A percentile compares a stretch with the other conserved stretches of the same genome.
Evolutionary conservation across 2,329 filamentous ascomycete genomes (phyloP).

Genomic region (Exophiala dermatitidis): DNA sequence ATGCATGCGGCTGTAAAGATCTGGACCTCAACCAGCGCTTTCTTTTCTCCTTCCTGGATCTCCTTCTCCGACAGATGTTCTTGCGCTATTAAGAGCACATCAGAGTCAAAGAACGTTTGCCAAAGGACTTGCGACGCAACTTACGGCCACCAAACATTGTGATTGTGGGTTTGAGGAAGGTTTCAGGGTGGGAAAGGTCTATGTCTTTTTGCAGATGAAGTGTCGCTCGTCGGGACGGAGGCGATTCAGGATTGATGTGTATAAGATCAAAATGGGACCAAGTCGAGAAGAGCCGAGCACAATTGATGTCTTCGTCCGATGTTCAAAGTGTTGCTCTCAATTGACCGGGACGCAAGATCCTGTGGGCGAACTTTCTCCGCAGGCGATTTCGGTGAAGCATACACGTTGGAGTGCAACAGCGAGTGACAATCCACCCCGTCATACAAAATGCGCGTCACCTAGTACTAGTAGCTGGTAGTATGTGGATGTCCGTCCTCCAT

Average conservation of each 20-base stretch:
- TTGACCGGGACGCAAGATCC: not conserved
- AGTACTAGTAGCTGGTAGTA: no score
- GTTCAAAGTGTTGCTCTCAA: not conserved
- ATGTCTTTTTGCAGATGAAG: not conserved
- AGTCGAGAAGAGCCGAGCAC: not conserved
- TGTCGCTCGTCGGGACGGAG: no score
- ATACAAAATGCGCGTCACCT: no score
- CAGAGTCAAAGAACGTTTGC: not conserved
- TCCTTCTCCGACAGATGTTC: conserved; percentile 43
- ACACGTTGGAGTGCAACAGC: not conserved
- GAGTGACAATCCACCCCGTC: not conserved
- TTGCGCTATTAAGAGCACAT: conserved; percentile 17
- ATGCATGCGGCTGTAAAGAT: conserved; percentile 48
- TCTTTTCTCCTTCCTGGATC: conserved; percentile 46
- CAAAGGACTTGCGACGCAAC: not conserved
- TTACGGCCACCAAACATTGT: conserved; percentile 23
- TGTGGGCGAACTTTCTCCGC: not conserved
- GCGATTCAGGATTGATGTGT: no score
- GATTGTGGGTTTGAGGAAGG: not conserved
- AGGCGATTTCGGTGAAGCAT: not conserved
- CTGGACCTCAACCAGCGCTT: conserved; percentile 49
- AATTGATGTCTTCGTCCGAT: no score
- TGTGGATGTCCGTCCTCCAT: no score
- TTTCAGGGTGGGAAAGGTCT: not conserved
- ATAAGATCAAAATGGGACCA: no score